Evolutionary conservation across 2,329 filamentous ascomycete genomes (phyloP).

Genomic region (Shiraia sp.): DNA sequence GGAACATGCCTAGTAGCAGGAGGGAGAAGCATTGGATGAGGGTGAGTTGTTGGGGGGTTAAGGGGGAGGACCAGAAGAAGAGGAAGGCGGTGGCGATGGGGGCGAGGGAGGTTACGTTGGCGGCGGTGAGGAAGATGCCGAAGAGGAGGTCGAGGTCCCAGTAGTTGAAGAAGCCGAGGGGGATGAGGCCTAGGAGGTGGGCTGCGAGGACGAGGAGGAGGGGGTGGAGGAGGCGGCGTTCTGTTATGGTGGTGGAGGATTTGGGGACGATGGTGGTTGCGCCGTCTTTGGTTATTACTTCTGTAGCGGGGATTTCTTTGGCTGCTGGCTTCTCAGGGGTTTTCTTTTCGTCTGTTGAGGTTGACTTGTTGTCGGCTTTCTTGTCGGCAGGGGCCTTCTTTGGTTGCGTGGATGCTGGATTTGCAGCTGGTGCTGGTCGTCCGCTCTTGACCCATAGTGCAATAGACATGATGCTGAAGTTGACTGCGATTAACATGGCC

Average conservation of each 20-base stretch:
- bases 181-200: constrained; percentile 78
- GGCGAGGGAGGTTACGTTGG: constrained; percentile 38
- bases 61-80: constrained; percentile 47
- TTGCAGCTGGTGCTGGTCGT: constrained; percentile 21
- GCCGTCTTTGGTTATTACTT: constrained; percentile 42
- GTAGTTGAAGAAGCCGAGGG: constrained; percentile 85
- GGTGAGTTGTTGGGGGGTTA: constrained; percentile 70
- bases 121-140: constrained; percentile 33
- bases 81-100: constrained; percentile 36
- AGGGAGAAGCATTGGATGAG: constrained; percentile 90
- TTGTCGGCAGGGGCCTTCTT: constrained; percentile 2
- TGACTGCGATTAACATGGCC: constrained; percentile 94
- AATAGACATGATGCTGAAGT: constrained; percentile 95
- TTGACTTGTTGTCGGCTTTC: too few relatives aligned
- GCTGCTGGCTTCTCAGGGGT: too few relatives aligned
- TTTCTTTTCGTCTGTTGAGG: constrained; percentile 49
- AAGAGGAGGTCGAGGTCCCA: constrained; percentile 56
- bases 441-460: constrained; percentile 92
- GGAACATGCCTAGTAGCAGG: constrained; percentile 87
- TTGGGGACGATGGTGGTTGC: constrained; percentile 46
- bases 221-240: constrained; percentile 73
- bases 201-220: constrained; percentile 71
- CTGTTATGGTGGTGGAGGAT: constrained; percentile 48
- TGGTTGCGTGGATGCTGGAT: constrained; percentile 29
- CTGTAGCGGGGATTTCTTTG: constrained; percentile 4